Evolutionary conservation across 805 yeast genomes (phyloP).

Genomic region (Kuraishia hungarica): DNA sequence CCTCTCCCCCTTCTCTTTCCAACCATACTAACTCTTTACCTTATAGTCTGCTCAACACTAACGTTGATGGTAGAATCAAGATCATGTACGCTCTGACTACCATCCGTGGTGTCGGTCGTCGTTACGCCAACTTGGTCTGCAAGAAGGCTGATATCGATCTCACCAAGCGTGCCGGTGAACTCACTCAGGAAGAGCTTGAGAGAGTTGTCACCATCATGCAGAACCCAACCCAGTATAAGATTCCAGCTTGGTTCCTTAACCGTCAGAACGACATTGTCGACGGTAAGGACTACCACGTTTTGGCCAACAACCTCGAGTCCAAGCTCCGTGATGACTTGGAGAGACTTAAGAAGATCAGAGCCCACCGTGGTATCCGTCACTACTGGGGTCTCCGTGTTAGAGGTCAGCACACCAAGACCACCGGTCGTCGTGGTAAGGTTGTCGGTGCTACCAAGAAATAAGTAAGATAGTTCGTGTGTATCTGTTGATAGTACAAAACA

Average conservation of each 20-base stretch:
- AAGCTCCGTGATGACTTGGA: slow-evolving; percentile 99
- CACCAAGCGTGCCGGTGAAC: slow-evolving; percentile 99
- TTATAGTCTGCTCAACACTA: slow-evolving; percentile 95
- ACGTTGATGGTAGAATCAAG: slow-evolving; percentile 99
- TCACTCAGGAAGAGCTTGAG: slow-evolving; percentile 99
- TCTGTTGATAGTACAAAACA: neutral
- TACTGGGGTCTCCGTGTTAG: slow-evolving; percentile 99
- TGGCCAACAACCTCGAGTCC: slow-evolving; percentile 98
- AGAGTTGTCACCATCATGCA: slow-evolving; percentile 99
- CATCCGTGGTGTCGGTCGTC: slow-evolving; percentile 99
- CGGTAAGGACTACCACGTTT: slow-evolving; percentile 98
- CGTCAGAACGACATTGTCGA: slow-evolving; percentile 98
- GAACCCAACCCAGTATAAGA: slow-evolving; percentile 98
- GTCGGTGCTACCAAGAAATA: slow-evolving; percentile 13
- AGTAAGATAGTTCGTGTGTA: neutral
- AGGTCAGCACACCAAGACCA: slow-evolving; percentile 99
- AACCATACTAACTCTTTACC: slow-evolving; percentile 9
- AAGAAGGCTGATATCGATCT: slow-evolving; percentile 99
- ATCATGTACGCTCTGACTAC: slow-evolving; percentile 99
- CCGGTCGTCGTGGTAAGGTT: slow-evolving; percentile 88
- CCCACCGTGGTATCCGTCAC: slow-evolving; percentile 99
- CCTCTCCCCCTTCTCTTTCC: neutral
- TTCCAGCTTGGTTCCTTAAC: slow-evolving; percentile 99
- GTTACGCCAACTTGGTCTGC: slow-evolving; percentile 99
- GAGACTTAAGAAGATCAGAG: slow-evolving; percentile 99